These are phyloP conservation scores for Eimeria tenella DNA, from an alignment of 169 alveolate genomes.

Conservation along the genomic window DNA sequence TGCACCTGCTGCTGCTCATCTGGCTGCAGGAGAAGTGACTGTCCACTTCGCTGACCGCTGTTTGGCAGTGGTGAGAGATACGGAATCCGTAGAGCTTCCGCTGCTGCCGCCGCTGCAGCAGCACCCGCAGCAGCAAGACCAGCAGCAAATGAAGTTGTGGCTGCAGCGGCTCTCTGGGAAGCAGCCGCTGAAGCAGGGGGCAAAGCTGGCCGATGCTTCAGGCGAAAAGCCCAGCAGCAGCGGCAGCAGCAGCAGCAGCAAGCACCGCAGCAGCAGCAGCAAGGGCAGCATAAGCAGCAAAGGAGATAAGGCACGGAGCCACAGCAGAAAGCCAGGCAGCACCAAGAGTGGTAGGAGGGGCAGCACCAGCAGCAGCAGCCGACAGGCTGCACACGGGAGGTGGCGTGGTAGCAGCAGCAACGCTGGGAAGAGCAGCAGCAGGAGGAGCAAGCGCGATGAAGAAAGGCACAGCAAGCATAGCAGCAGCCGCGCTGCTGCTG, in stretches of 20 bases:
- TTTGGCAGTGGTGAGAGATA: background rate
- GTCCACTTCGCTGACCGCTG: constrained; percentile 63
- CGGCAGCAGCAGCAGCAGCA: constrained; percentile 10
- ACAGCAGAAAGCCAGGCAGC: background rate
- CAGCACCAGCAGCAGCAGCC: constrained; percentile 43
- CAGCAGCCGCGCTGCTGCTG: background rate
- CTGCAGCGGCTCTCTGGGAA: background rate
- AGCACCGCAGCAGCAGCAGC: constrained; percentile 14
- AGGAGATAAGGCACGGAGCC: background rate
- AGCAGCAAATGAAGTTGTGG: constrained; percentile 19
- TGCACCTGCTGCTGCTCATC: background rate
- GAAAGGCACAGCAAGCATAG: constrained; percentile 1
- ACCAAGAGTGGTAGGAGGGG: background rate
- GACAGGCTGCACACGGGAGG: background rate
- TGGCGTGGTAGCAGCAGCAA: background rate
- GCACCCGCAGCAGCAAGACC: constrained; percentile 50
- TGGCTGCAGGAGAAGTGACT: constrained; percentile 45
- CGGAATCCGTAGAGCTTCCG: constrained; percentile 29
- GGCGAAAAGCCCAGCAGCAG: background rate
- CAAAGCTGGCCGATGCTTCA: background rate
- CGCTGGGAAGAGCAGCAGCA: constrained; percentile 5
- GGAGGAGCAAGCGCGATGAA: background rate
- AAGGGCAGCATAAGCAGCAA: background rate
- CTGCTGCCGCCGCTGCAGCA: constrained; percentile 49
- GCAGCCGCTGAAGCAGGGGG: constrained; percentile 25